Percentiles rank a stretch among this genome's conserved stretches.
phyloP scores from a whole-genome alignment of 768 basidiomycete genomes.

The Coprinellus micaceus region DNA sequence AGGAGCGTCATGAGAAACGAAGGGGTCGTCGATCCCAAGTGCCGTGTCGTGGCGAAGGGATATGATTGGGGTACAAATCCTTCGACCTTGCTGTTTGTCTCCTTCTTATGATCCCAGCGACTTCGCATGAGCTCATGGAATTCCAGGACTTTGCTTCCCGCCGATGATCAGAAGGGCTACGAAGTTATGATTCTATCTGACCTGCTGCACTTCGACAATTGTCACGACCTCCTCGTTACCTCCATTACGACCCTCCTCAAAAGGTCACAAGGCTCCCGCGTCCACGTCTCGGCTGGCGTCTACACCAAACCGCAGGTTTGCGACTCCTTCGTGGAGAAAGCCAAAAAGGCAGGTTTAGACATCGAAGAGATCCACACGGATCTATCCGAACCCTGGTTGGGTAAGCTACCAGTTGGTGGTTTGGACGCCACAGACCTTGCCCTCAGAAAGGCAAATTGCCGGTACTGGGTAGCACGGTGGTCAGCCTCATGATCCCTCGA shows the following conservation, averaged over 20 bases:
- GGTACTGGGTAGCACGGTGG: slow-evolving; percentile 31
- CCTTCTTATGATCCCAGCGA: neutral
- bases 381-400: slow-evolving; percentile 42
- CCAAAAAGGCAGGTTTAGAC: slow-evolving; percentile 35
- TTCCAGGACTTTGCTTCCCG: slow-evolving; percentile 18
- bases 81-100: slow-evolving; percentile 40
- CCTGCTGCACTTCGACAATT: slow-evolving; percentile 63
- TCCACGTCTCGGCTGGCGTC: slow-evolving; percentile 62
- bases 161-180: slow-evolving; percentile 31
- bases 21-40: slow-evolving; percentile 30
- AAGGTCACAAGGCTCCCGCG: slow-evolving; percentile 34
- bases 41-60: slow-evolving; percentile 42
- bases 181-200: slow-evolving; percentile 68
- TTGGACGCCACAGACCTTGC: neutral
- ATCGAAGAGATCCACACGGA: slow-evolving; percentile 41
- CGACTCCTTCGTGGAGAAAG: slow-evolving; percentile 46
- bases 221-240: slow-evolving; percentile 52
- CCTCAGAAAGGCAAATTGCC: neutral
- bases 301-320: slow-evolving; percentile 56
- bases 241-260: slow-evolving; percentile 50
- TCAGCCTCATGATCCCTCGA: neutral
- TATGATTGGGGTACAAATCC: slow-evolving; percentile 66
- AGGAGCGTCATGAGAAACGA: slow-evolving; percentile 53
- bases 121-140: neutral
- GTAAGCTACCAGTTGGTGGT: slow-evolving; percentile 35